phyloP scores from a whole-genome alignment of 495 filamentous ascomycete species.

The Neurospora africana region DNA sequence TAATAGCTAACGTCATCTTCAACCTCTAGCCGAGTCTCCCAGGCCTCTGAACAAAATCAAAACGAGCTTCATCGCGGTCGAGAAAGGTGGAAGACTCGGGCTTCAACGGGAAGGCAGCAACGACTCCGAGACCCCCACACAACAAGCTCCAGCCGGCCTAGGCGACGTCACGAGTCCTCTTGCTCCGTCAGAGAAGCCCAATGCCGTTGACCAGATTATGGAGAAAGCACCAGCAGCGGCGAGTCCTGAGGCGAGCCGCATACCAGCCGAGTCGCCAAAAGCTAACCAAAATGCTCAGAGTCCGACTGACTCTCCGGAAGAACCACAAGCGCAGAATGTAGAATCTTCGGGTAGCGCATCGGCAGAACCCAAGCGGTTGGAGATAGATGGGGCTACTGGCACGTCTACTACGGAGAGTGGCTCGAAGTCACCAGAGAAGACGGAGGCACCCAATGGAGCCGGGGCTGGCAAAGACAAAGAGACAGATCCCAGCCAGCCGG shows the following conservation, averaged over 20 bases:
- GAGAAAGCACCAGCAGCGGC: slow-evolving; percentile 20
- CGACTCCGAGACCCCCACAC: slow-evolving; percentile 28
- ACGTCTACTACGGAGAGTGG: neutral
- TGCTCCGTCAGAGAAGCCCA: slow-evolving; percentile 18
- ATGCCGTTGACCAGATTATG: slow-evolving; percentile 22
- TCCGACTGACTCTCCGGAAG: slow-evolving; percentile 1
- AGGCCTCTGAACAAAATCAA: slow-evolving; percentile 68
- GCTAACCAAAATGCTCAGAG: slow-evolving; percentile 6
- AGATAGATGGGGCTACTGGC: neutral
- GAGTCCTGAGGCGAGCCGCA: slow-evolving; percentile 20
- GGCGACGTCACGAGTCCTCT: slow-evolving; percentile 24
- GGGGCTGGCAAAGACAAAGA: slow-evolving; percentile 10
- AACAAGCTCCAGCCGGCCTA: slow-evolving; percentile 27
- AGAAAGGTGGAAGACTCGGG: slow-evolving; percentile 46
- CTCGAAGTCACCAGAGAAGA: neutral
- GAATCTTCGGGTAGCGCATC: slow-evolving; percentile 4
- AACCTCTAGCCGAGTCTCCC: slow-evolving; percentile 25
- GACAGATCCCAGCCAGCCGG: slow-evolving; percentile 28
- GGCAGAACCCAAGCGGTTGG: neutral
- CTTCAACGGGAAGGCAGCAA: slow-evolving; percentile 31
- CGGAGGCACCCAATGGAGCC: slow-evolving; percentile 4
- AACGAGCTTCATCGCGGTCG: slow-evolving; percentile 75
- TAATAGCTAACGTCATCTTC: slow-evolving; percentile 6
- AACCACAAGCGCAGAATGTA: slow-evolving; percentile 8
- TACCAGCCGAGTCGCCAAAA: slow-evolving; percentile 23